Evolutionary conservation across 176 grass and related monocot genomes (phyloP), one percentile per base, ranked within the genome.

Genomic region (Eleusine coracana): DNA sequence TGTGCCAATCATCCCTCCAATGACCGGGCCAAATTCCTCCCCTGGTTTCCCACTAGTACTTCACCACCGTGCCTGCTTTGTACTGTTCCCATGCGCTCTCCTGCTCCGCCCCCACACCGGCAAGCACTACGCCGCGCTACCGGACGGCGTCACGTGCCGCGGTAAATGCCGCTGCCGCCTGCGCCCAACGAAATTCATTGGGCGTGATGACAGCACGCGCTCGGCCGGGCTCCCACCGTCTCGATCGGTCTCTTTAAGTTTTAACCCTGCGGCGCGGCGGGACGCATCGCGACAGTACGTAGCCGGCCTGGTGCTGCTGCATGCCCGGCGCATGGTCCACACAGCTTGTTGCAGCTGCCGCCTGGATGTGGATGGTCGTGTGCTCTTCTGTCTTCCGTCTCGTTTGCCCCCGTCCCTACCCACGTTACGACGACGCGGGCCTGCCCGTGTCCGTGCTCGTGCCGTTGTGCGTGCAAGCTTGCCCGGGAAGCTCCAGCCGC

Each of bases 321-420:
- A 10, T 27, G 59, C 1, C 54, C 3, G 52, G 18, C 4, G 54
- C 51, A 6, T 5, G 17, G 2, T 10, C 44, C 1, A 9, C 10
- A 8, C 52, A 55, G 20, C 13, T 55, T 23, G 5, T n/a, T 7
- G 82, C 80, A 18, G 80, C 27, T 15, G 14, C 41, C 0, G 68
- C 45, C 40, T 20, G 45, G 66, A 2, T 13, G n/a, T 73, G 84
- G n/a, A 3, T 2, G 21, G 15, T 36, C 7, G 42, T 4, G 17
- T 39, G 83, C 52, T 31, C 12, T 50, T 11, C 48, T 50, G 48
- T 3, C 79, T 83, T 85, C 78, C 83, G 50, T 71, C 88, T 82
- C 64, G 66, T 89, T 89, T 89, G 88, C 88, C 83, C 76, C 88
- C 38, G 73, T 86, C 87, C 77, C 82, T 78, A 16, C 56, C 73